These are phyloP conservation scores for Pythium diclinum DNA, from an alignment of 352 stramenopile genomes.

Conservation along the genomic window DNA sequence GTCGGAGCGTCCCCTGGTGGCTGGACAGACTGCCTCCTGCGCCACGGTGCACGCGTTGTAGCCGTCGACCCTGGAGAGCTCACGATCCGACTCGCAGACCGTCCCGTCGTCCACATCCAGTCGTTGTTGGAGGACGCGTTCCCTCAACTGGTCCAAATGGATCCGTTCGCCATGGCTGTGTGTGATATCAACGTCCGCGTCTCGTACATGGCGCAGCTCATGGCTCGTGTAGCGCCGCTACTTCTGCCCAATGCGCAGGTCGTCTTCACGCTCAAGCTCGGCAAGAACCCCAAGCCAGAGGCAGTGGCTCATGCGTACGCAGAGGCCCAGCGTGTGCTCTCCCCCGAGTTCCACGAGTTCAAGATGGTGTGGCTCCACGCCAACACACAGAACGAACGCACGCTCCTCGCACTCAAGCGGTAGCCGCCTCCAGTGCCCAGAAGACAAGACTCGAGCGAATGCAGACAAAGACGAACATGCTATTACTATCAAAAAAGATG, in stretches of 20 bases:
- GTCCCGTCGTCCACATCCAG: constrained; percentile 40
- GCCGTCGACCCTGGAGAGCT: constrained; percentile 52
- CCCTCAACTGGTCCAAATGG: constrained; percentile 24
- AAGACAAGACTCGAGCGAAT: neutral
- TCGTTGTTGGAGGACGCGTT: constrained; percentile 41
- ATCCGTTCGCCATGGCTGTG: constrained; percentile 42
- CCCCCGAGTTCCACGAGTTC: constrained; percentile 23
- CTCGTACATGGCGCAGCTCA: constrained; percentile 29
- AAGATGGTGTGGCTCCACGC: constrained; percentile 35
- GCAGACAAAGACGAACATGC: neutral
- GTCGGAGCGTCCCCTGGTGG: constrained; percentile 51
- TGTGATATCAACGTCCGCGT: constrained; percentile 49
- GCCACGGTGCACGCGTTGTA: constrained; percentile 41
- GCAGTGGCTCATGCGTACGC: constrained; percentile 26
- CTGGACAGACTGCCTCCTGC: constrained; percentile 51
- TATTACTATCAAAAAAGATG: constrained; percentile 6
- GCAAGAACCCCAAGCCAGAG: constrained; percentile 29
- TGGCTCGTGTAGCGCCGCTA: constrained; percentile 28
- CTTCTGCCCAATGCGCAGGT: constrained; percentile 23
- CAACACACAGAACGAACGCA: constrained; percentile 43
- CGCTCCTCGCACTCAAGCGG: constrained; percentile 28
- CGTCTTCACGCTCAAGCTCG: constrained; percentile 40
- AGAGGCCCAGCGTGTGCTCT: constrained; percentile 17
- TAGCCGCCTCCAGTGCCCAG: no score
- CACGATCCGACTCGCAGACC: constrained; percentile 29